These are phyloP conservation scores for Oligophagozyma castellii DNA, from an alignment of 1,139 yeast genomes.

Conservation along the genomic window DNA sequence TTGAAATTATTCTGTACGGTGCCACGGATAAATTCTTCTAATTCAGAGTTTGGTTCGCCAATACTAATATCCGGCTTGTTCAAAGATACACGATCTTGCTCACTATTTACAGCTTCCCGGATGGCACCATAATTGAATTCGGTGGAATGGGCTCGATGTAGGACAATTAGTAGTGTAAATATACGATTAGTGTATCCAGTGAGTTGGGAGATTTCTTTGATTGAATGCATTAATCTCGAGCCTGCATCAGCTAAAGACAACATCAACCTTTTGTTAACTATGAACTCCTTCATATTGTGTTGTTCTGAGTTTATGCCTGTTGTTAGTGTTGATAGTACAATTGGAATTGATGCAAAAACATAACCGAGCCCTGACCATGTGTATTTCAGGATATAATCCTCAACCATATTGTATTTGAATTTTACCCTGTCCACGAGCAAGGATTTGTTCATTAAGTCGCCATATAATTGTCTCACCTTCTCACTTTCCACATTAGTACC, in stretches of 20 bases:
- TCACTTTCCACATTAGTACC: slow-evolving; percentile 74
- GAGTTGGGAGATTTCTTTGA: slow-evolving; percentile 80
- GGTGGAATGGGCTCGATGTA: slow-evolving; percentile 73
- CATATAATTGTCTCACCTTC: slow-evolving; percentile 49
- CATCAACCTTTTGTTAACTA: slow-evolving; percentile 82
- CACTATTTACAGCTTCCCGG: slow-evolving; percentile 2
- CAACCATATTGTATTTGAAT: slow-evolving; percentile 56
- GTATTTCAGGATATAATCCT: slow-evolving; percentile 78
- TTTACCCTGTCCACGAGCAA: slow-evolving; percentile 31
- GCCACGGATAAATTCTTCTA: slow-evolving; percentile 38
- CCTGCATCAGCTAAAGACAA: slow-evolving; percentile 92
- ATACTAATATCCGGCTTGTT: slow-evolving; percentile 1
- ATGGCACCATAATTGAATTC: slow-evolving; percentile 47
- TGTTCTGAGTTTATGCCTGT: slow-evolving; percentile 27
- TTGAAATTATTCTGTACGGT: slow-evolving; percentile 68
- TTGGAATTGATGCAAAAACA: slow-evolving; percentile 80
- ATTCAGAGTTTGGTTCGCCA: slow-evolving; percentile 18
- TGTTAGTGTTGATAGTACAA: slow-evolving; percentile 35
- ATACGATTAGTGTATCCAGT: slow-evolving; percentile 88
- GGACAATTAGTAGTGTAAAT: slow-evolving; percentile 55
- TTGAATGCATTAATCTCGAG: slow-evolving; percentile 88
- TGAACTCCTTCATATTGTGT: slow-evolving; percentile 73
- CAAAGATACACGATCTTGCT: background rate
- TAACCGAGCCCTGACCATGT: slow-evolving; percentile 95
- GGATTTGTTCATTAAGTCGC: slow-evolving; percentile 40